Evolutionary conservation across 305 asterid species (phyloP), one percentile per base, ranked within the genome.

Genomic region (Fraxinus nigra): DNA sequence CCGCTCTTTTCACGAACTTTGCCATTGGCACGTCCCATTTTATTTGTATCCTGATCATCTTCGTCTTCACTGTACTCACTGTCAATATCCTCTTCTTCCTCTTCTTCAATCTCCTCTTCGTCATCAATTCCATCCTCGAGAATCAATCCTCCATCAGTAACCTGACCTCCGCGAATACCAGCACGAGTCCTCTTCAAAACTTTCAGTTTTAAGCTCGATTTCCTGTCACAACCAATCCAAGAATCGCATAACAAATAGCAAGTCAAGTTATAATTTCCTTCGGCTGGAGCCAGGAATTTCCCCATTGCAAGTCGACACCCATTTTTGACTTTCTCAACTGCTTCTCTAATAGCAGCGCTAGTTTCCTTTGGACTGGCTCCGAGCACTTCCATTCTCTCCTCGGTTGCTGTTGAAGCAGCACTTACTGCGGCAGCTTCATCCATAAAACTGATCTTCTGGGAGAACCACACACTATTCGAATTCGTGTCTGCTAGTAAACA

Each of bases 41-140:
- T 86, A 2, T 86, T 84, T 7, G 22, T 83, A 22, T 76, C 78
- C 67, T 70, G 79, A 63, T 85, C 86, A 0, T 92, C 93, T 4
- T 92, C 96, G 20, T 93, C 97, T 35, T 93, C 98, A 43, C 98
- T 92, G 48, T 94, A 94, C 89, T 96, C 99, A 22, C 98, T 93
- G 85, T 91, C 85, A 7, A 87, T 87, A 77, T 90, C 95, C 77
- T 91, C 97, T 16, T 92, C 95, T 0, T 87, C 96, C 61, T 83
- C 87, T 34, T 86, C 91, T 30, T 89, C 93, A 3, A 70, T 87
- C 38, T 87, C 97, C 33, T 88, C 97, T 9, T 90, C 97, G 59
- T 90, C 97, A 79, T 88, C 97, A 3, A 77, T 77, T 18, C 79
- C 91, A 11, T 84, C 92, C 32, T 89, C 93, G 11, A 73, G 56